Conservation (phyloP, 2,329 filamentous ascomycete species). For the Fusarium subglutinans region DNA sequence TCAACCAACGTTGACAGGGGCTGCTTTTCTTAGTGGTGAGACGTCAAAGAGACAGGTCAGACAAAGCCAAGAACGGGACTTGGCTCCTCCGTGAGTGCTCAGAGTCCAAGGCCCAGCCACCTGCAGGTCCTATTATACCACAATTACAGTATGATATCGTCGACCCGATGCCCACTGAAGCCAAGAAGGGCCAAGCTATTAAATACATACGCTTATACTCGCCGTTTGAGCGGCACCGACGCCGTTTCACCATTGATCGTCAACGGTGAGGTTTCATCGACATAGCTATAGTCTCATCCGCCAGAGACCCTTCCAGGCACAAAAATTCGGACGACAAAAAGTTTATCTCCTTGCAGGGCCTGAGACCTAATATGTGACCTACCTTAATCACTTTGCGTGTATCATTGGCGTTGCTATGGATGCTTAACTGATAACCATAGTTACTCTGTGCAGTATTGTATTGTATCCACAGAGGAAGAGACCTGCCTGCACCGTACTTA, state of each 20-base stretch:
- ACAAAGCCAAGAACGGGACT: conserved; percentile 34
- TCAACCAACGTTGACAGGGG: background rate
- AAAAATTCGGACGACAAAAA: background rate
- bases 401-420: background rate
- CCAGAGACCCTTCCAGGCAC: background rate
- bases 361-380: background rate
- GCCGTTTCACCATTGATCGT: conserved; percentile 23
- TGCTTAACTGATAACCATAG: background rate
- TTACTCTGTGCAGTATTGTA: background rate
- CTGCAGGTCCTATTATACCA: background rate
- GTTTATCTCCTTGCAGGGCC: background rate
- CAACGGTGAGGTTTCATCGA: conserved; percentile 22
- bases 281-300: background rate
- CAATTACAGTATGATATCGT: background rate
- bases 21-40: conserved; percentile 19
- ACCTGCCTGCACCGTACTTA: conserved; percentile 16
- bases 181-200: conserved; percentile 22
- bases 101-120: background rate
- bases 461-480: background rate
- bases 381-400: background rate
- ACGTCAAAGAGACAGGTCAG: conserved; percentile 22
- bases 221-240: conserved; percentile 15
- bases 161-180: background rate
- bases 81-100: conserved; percentile 14
- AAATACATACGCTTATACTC: conserved; percentile 2